Percentiles rank a stretch among this genome's conserved stretches.
Evolutionary conservation across 495 filamentous ascomycete genomes (phyloP).

Genomic region (Podospora pseudocomata): DNA sequence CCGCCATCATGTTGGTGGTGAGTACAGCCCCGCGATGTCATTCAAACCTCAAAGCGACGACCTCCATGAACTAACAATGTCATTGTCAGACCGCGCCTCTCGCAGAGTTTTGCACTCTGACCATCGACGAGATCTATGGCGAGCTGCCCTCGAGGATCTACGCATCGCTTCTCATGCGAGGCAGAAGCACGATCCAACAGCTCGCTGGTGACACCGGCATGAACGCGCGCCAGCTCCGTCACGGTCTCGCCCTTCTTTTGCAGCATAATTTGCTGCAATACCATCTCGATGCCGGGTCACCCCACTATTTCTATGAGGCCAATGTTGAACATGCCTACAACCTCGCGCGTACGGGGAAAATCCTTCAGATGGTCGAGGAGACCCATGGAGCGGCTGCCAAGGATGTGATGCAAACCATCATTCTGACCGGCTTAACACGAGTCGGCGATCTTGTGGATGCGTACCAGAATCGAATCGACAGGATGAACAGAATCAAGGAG

Average conservation of each 20-base stretch:
- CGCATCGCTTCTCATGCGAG: slow-evolving; percentile 68
- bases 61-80: slow-evolving; percentile 5
- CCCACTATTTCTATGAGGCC: slow-evolving; percentile 72
- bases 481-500: slow-evolving; percentile 25
- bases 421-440: slow-evolving; percentile 72
- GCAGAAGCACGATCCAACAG: slow-evolving; percentile 66
- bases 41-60: neutral
- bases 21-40: slow-evolving; percentile 22
- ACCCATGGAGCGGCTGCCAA: slow-evolving; percentile 67
- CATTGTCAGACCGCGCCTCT: slow-evolving; percentile 51
- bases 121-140: slow-evolving; percentile 85
- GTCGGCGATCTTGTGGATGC: slow-evolving; percentile 63
- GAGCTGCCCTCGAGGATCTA: slow-evolving; percentile 84
- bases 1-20: slow-evolving; percentile 41
- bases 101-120: slow-evolving; percentile 79
- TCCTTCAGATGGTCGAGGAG: slow-evolving; percentile 67
- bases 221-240: slow-evolving; percentile 61
- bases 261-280: slow-evolving; percentile 85
- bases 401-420: slow-evolving; percentile 66
- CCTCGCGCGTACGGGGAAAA: slow-evolving; percentile 74
- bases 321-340: slow-evolving; percentile 71
- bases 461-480: slow-evolving; percentile 35
- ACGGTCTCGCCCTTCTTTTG: slow-evolving; percentile 77
- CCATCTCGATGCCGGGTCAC: slow-evolving; percentile 59
- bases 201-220: slow-evolving; percentile 66